A percentile compares a stretch with the other conserved stretches of the same genome.
Evolutionary conservation across 257 asterid genomes (phyloP).

Genomic region (Capsicum baccatum): DNA sequence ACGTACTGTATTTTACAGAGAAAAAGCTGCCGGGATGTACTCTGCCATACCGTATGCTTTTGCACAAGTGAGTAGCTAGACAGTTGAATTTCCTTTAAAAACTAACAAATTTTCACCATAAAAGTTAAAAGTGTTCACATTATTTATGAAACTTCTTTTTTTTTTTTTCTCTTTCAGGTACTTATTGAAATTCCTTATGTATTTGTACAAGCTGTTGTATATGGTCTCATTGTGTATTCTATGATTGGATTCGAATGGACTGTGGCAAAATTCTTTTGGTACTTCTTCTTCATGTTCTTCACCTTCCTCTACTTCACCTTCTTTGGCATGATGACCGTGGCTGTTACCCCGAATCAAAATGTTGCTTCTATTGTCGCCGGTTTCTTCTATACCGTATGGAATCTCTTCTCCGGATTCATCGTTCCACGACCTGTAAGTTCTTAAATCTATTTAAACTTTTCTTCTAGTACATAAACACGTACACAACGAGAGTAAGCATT

Average conservation of each 20-base stretch:
- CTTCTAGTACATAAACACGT: background rate
- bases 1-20: conserved; percentile 59
- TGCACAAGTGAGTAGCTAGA: conserved; percentile 50
- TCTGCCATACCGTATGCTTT: conserved; percentile 63
- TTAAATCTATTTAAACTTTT: background rate
- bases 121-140: background rate
- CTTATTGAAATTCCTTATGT: conserved; percentile 56
- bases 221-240: conserved; percentile 48
- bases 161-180: conserved; percentile 37
- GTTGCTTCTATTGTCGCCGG: conserved; percentile 44
- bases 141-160: background rate
- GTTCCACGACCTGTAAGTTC: conserved; percentile 57
- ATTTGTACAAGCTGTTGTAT: conserved; percentile 46
- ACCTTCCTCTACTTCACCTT: conserved; percentile 53
- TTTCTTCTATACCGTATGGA: conserved; percentile 46
- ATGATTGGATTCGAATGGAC: conserved; percentile 62
- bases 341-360: conserved; percentile 55
- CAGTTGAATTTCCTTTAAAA: conserved; percentile 38
- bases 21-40: conserved; percentile 67
- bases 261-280: conserved; percentile 51
- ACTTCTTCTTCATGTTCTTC: conserved; percentile 49
- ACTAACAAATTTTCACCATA: background rate
- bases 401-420: conserved; percentile 57
- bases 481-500: background rate
- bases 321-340: conserved; percentile 64